phyloP scores from a whole-genome alignment of 2,329 filamentous ascomycete genomes.

The Macrophomina tecta region DNA sequence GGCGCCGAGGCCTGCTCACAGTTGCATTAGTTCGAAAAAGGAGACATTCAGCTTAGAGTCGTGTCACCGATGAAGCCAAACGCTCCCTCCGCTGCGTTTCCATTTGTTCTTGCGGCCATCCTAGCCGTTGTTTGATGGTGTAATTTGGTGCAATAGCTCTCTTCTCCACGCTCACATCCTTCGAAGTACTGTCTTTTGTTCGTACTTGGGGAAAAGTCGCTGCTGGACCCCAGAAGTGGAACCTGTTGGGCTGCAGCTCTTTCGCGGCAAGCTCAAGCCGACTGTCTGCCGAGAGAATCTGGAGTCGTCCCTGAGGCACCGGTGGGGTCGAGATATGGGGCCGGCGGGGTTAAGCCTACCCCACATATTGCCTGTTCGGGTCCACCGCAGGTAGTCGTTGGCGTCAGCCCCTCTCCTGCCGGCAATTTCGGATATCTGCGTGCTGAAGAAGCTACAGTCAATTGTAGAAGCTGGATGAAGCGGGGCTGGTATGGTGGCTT shows the following conservation, averaged over 20 bases:
- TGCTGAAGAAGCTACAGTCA: too few species aligned
- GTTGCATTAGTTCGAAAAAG: neutral
- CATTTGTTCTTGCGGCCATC: neutral
- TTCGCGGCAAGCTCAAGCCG: neutral
- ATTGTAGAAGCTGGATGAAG: too few species aligned
- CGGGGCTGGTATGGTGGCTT: too few species aligned
- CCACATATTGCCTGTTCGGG: neutral
- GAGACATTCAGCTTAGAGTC: neutral
- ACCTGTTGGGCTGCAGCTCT: neutral
- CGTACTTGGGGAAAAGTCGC: neutral
- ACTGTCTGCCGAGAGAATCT: neutral
- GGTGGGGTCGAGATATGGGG: slow-evolving; percentile 1
- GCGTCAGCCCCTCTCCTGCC: too few species aligned
- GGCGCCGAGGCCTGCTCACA: slow-evolving; percentile 38
- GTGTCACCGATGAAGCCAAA: slow-evolving; percentile 6
- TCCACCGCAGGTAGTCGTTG: too few species aligned
- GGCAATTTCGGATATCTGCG: too few species aligned
- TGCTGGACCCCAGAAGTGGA: neutral
- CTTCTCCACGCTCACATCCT: too few species aligned
- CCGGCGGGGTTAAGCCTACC: neutral
- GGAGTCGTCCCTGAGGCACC: neutral
- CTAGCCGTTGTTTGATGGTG: neutral
- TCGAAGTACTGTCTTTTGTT: neutral
- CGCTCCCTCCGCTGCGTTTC: neutral
- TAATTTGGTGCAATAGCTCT: too few species aligned